Evolutionary conservation across 129 eudicot genomes (phyloP).

Genomic region (Oenanthe sinensis): DNA sequence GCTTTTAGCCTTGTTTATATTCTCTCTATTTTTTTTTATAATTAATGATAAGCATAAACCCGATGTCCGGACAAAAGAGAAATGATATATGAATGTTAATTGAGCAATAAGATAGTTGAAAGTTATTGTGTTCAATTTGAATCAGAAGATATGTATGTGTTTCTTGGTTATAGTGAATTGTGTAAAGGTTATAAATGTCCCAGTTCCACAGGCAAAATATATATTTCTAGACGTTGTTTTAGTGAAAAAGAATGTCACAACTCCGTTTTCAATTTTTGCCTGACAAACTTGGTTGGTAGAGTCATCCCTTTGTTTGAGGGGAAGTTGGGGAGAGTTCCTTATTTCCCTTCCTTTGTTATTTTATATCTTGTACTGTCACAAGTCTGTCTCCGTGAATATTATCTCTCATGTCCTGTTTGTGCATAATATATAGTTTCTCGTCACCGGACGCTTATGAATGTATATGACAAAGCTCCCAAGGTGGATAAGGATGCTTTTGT

Average conservation of each 20-base stretch:
- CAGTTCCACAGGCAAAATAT: neutral
- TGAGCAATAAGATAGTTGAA: neutral
- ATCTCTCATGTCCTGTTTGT: neutral
- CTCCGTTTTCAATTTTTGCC: neutral
- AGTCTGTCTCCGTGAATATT: neutral
- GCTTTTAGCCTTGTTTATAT: neutral
- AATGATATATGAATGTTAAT: neutral
- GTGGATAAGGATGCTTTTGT: conserved; percentile 81
- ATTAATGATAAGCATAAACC: neutral
- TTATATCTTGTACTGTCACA: neutral
- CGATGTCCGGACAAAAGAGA: neutral
- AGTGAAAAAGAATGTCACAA: neutral
- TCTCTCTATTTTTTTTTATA: neutral
- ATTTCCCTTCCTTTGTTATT: neutral
- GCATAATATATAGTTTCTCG: conserved; percentile 51
- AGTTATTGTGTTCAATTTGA: neutral
- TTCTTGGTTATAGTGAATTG: neutral
- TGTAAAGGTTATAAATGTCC: neutral
- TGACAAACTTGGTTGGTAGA: neutral
- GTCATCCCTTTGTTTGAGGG: neutral
- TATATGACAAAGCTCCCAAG: conserved; percentile 65
- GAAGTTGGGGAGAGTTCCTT: neutral
- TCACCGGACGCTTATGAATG: conserved; percentile 85
- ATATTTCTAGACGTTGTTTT: neutral
- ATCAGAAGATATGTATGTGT: neutral